Base-by-base conservation (phyloP, 202 grass and related monocot species). In the Musa balbisiana region DNA sequence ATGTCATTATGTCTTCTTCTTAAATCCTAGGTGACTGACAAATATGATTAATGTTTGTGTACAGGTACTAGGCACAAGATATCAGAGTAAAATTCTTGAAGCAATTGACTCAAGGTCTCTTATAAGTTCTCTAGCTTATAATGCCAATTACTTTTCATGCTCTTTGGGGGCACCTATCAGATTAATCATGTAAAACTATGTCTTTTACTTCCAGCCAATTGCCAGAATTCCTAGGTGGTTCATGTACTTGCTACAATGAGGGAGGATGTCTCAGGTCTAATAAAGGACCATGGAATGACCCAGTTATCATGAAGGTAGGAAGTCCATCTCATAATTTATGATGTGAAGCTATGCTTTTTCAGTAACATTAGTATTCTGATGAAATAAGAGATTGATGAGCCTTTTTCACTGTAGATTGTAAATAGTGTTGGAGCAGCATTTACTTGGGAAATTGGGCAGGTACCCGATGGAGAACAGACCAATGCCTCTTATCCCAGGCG, bases 211-310 rank as follows among this genome's bases (percentile, higher is more conserved):
- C n/a, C 74, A 77, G 74, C 21, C 74, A 77, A 77, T 49, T 77
- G 58, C 74, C 74, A 25, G 74, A 77, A 3, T 77, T 65, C 21
- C 21, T 77, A 9, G 74, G 74, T 64, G 74, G 74, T 20, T 65
- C 74, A 65, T 77, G 74, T 24, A 77, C 74, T 64, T 77, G 74
- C 11, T 77, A 52, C 60, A 60, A 64, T 53, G 60, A 77, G 49
- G 74, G 74, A 17, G 74, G 74, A 23, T 77, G 74, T 65, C 74
- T 77, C 33, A 77, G 59, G 19, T 77, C 74, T 64, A 77, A 77
- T 25, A 77, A 77, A 77, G 74, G 74, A 52, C 74, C 74, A n/a
- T 77, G 74, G 74, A 77, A 77, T 53, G 74, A 77, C 21, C 74
- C 74, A 10, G 3, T 65, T 51, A 77, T 77, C 14, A 77, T 77